phyloP scores from a whole-genome alignment of 192 early-diverging fungal species.

The Phlyctochytrium arcticum region DNA sequence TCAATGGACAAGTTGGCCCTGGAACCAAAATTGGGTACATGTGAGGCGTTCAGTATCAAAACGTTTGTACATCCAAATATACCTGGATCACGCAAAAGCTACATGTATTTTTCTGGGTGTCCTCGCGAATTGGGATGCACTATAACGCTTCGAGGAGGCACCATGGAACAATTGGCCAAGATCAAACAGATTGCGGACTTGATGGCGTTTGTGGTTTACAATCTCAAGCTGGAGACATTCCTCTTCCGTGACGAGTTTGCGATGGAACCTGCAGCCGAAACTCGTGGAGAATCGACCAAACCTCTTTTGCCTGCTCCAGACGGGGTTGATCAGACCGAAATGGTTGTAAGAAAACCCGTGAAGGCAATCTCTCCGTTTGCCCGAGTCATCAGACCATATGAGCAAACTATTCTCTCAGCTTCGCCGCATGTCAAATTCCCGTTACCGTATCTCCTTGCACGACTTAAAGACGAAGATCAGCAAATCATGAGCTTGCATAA shows the following conservation, averaged over 20 bases:
- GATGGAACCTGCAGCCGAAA: slow-evolving; percentile 12
- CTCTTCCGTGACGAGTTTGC: slow-evolving; percentile 75
- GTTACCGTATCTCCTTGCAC: slow-evolving; percentile 73
- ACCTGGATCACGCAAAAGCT: slow-evolving; percentile 79
- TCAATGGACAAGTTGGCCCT: slow-evolving; percentile 77
- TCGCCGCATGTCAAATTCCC: slow-evolving; percentile 85
- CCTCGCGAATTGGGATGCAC: slow-evolving; percentile 76
- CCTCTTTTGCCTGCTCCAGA: neutral
- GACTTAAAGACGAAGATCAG: slow-evolving; percentile 30
- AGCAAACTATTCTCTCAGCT: slow-evolving; percentile 76
- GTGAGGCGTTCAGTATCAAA: slow-evolving; percentile 69
- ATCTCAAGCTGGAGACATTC: slow-evolving; percentile 79
- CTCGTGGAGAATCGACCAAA: no score
- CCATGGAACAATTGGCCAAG: slow-evolving; percentile 54
- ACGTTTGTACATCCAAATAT: slow-evolving; percentile 78
- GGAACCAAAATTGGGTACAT: slow-evolving; percentile 72
- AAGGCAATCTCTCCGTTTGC: slow-evolving; percentile 17
- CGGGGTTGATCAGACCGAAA: neutral
- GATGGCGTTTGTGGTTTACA: slow-evolving; percentile 83
- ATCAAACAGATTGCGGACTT: slow-evolving; percentile 83
- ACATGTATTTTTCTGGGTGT: slow-evolving; percentile 86
- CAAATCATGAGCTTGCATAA: slow-evolving; percentile 2
- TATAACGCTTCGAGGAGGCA: slow-evolving; percentile 83
- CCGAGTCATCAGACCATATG: slow-evolving; percentile 50
- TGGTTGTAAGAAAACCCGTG: neutral